Base-by-base conservation (phyloP, 2,329 filamentous ascomycete species). In the Graphilbum ipis-grandicollis region DNA sequence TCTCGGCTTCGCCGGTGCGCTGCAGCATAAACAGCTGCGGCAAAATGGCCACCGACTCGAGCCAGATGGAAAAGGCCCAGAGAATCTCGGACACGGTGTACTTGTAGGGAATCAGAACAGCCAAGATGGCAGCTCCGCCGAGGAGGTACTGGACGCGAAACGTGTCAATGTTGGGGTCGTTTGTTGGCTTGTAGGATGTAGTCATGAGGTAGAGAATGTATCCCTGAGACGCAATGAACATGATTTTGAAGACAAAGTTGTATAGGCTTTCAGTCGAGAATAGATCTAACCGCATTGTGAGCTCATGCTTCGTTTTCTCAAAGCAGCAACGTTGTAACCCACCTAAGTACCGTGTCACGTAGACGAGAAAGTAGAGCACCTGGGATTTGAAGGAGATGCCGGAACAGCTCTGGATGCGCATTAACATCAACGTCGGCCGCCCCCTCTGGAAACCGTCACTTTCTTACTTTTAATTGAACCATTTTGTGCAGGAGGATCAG, bases 361-460 rank as follows among this genome's bases (percentile, higher is more conserved):
- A 98, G 50, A 98, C 90, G 32, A 93, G 63, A 47, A 96, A 66
- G 60, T 98, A 98, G 39, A 98, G 71, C 35, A 78, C 83, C 68
- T 98, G 90, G 43, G 88, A 94, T 58, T 98, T 98, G 71, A 98
- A 96, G 14, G 90, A 98, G 59, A 98, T 88, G 49, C 90, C 90
- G 31, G 88, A 79, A 56, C 86, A 93, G 66, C 86, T 94, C 88
- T 94, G 54, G 8, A 17, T 18, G 3, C 5, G n/a, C 36, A n/a
- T n/a, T n/a, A n/a, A n/a, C n/a, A n/a, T n/a, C n/a, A n/a, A n/a
- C n/a, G n/a, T n/a, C n/a, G n/a, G n/a, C n/a, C n/a, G n/a, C n/a
- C n/a, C n/a, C n/a, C n/a, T n/a, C n/a, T n/a, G n/a, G n/a, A n/a
- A n/a, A n/a, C n/a, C n/a, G n/a, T n/a, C n/a, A n/a, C n/a, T n/a